phyloP scores from a whole-genome alignment of 441 rosid genomes.

The Manihot esculenta region DNA sequence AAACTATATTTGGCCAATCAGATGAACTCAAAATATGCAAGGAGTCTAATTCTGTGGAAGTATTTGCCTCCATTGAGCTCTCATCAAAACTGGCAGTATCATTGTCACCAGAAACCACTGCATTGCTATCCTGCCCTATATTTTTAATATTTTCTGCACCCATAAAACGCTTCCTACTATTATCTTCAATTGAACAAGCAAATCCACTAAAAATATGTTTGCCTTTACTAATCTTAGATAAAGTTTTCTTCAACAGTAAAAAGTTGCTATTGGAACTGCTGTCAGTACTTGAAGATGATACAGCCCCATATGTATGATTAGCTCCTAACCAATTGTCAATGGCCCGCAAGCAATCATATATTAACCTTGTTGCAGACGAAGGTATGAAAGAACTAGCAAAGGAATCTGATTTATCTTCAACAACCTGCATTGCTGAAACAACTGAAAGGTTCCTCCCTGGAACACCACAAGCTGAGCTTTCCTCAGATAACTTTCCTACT shows the following conservation, averaged over 20 bases:
- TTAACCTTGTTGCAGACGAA: constrained; percentile 56
- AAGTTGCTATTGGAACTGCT: constrained; percentile 46
- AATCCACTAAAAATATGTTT: constrained; percentile 53
- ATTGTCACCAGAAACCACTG: constrained; percentile 30
- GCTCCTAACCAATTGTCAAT: constrained; percentile 68
- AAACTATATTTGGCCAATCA: constrained; percentile 70
- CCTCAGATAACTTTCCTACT: constrained; percentile 81
- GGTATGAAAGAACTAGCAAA: constrained; percentile 46
- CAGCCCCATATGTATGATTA: constrained; percentile 45
- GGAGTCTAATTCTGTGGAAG: constrained; percentile 34
- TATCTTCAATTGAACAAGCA: constrained; percentile 52
- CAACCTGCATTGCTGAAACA: constrained; percentile 36
- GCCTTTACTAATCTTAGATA: constrained; percentile 54
- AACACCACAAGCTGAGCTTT: constrained; percentile 64
- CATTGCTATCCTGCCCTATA: constrained; percentile 33
- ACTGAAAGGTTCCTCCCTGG: constrained; percentile 50
- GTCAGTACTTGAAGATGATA: constrained; percentile 39
- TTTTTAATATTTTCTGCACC: constrained; percentile 44
- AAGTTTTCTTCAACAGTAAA: constrained; percentile 53
- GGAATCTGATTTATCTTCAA: constrained; percentile 42
- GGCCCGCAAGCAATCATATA: constrained; percentile 73
- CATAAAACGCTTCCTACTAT: constrained; percentile 34
- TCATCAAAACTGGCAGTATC: constrained; percentile 37
- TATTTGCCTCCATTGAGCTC: constrained; percentile 40
- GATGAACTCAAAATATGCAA: constrained; percentile 48